Conservation (phyloP, 108 stramenopile species). For the Cyclotella distinguenda region DNA sequence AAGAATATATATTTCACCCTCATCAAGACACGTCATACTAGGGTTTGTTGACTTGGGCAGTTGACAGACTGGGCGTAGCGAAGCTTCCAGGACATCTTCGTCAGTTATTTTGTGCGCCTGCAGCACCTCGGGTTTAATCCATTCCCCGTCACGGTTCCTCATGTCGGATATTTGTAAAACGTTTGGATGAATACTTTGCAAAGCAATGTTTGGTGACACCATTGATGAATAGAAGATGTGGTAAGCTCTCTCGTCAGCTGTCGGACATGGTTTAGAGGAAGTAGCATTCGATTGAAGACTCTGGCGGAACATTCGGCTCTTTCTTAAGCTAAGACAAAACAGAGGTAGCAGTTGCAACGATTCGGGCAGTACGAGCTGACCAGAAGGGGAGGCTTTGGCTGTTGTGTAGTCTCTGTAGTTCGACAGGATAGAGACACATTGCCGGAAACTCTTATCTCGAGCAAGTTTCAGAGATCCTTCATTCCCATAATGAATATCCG, state of each 20-base stretch:
- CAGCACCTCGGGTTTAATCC: conserved; percentile 34
- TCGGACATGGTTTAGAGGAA: conserved; percentile 48
- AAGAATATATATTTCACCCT: conserved; percentile 62
- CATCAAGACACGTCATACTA: conserved; percentile 54
- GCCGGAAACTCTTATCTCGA: conserved; percentile 49
- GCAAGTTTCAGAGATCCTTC: conserved; percentile 43
- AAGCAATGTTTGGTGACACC: conserved; percentile 50
- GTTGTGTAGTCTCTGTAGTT: conserved; percentile 72
- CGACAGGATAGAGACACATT: conserved; percentile 63
- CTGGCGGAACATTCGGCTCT: conserved; percentile 65
- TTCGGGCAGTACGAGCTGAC: conserved; percentile 90
- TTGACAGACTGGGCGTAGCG: conserved; percentile 46
- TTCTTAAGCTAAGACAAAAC: conserved; percentile 71
- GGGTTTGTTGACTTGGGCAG: conserved; percentile 55
- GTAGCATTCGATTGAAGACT: conserved; percentile 25
- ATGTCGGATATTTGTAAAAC: conserved; percentile 41
- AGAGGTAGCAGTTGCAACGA: conserved; percentile 85
- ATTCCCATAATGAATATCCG: conserved; percentile 23
- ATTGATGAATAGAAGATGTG: conserved; percentile 52
- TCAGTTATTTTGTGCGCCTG: conserved; percentile 23
- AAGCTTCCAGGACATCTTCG: conserved; percentile 40
- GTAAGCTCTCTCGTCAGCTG: conserved; percentile 78
- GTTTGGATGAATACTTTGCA: conserved; percentile 64
- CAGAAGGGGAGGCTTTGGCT: conserved; percentile 54
- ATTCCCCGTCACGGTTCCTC: conserved; percentile 52